phyloP scores from a whole-genome alignment of 2,329 filamentous ascomycete genomes.

The Fonsecaea erecta region DNA sequence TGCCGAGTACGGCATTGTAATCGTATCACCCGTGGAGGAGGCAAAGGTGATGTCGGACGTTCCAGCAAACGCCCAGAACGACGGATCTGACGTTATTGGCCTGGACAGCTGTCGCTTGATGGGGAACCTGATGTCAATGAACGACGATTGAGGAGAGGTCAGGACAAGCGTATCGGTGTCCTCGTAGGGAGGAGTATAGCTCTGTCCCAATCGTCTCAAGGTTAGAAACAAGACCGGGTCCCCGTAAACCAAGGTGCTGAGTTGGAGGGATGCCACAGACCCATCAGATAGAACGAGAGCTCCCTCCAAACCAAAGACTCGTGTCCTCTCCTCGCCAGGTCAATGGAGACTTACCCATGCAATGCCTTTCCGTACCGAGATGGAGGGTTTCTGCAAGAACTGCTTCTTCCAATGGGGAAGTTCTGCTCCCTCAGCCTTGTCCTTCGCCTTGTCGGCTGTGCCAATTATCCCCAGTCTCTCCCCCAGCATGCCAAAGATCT shows the following conservation, averaged over 20 bases:
- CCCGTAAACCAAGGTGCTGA: background rate
- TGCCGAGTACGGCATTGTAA: conserved; percentile 32
- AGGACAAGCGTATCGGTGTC: conserved; percentile 36
- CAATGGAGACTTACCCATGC: conserved; percentile 33
- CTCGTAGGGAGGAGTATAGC: conserved; percentile 34
- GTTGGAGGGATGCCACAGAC: background rate
- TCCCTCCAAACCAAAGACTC: background rate
- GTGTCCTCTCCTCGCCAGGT: background rate
- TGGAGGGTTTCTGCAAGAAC: conserved; percentile 35
- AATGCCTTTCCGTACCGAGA: conserved; percentile 33
- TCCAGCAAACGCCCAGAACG: conserved; percentile 37
- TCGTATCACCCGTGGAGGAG: conserved; percentile 8
- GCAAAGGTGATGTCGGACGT: conserved; percentile 28
- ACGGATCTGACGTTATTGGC: conserved; percentile 23
- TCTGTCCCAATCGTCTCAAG: conserved; percentile 14
- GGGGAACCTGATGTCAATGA: conserved; percentile 38
- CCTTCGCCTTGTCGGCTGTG: background rate
- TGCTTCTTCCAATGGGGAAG: conserved; percentile 35
- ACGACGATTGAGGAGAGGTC: conserved; percentile 29
- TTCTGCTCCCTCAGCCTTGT: background rate
- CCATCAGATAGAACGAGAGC: background rate
- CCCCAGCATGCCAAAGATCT: conserved; percentile 36
- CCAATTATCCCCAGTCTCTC: conserved; percentile 35
- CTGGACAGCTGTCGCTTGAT: conserved; percentile 10
- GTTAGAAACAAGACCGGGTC: background rate